Evolutionary conservation across 2,329 filamentous ascomycete species (phyloP), one percentile per base, ranked within the genome.

Genomic region (Trichoderma gracile): DNA sequence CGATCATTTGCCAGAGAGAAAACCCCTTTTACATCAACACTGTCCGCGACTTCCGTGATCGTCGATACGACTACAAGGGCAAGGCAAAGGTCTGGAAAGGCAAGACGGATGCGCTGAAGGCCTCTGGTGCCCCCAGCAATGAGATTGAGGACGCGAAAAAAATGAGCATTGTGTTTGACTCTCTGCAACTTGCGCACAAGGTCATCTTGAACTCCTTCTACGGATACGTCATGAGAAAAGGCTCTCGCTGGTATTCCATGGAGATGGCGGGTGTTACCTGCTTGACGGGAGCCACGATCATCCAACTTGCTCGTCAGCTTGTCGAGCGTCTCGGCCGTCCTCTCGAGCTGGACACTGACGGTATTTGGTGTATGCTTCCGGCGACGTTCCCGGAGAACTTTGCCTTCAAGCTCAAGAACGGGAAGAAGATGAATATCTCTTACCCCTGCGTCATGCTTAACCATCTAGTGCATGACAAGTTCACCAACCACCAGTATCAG

Each of bases 371-470:
- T 78, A 99, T 99, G 85, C 83, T 99, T 71, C 95, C 95, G 0
- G 94, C 92, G 0, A 95, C 92, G 0, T 99, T 99, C 71, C 95
- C 95, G 0, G 95, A 99, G 73, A 97, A 99, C 77, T 97, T 97
- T 72, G 83, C 88, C 0, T 98, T 99, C 81, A 96, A 91, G 72
- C 79, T 97, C 70, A 96, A 94, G 77, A 96, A 93, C 71, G 95
- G 95, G 69, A 99, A 98, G 82, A 99, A 98, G 75, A 75, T 98
- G 66, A 83, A 89, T n/a, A 93, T 99, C 56, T 99, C 95, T 0
- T 99, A 99, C 73, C 95, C 95, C 63, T 99, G 95, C 76, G 93
- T 97, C 69, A 99, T 99, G 95, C 85, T 99, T 79, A 99, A 99
- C 76, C 95, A 99, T 75, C 84, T 97, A 3, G 95, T 99, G 8